Evolutionary conservation across 495 filamentous ascomycete genomes (phyloP).

Genomic region (Penicillium cataractarum): DNA sequence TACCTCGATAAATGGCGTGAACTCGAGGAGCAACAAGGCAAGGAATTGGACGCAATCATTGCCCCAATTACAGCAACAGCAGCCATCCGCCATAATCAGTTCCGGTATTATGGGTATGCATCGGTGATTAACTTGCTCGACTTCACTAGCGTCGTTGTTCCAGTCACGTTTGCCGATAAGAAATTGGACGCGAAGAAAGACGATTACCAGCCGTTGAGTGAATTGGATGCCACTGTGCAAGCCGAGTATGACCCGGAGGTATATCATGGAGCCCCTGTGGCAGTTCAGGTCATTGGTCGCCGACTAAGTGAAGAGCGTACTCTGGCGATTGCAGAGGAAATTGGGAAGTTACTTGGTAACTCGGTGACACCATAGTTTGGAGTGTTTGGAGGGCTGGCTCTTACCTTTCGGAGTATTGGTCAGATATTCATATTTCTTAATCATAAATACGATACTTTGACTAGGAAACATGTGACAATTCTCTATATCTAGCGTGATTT

Average conservation of each 20-base stretch:
- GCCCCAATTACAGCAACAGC: conserved; percentile 54
- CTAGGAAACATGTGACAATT: too few species aligned
- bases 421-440: too few species aligned
- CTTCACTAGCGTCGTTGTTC: conserved; percentile 47
- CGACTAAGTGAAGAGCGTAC: conserved; percentile 54
- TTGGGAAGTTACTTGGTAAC: conserved; percentile 17
- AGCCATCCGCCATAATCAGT: conserved; percentile 37
- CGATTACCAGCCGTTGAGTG: conserved; percentile 35
- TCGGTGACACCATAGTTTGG: conserved; percentile 6
- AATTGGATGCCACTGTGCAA: conserved; percentile 30
- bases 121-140: conserved; percentile 48
- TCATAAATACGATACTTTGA: too few species aligned
- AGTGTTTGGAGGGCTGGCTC: too few species aligned
- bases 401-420: too few species aligned
- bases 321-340: conserved; percentile 38
- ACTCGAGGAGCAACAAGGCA: conserved; percentile 32
- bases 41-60: conserved; percentile 49
- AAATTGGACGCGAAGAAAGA: conserved; percentile 30
- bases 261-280: conserved; percentile 52
- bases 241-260: conserved; percentile 48
- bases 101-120: conserved; percentile 43
- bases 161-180: conserved; percentile 50
- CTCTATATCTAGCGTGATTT: too few species aligned
- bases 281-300: conserved; percentile 51
- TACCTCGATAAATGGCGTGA: conserved; percentile 40